A percentile compares a stretch with the other conserved stretches of the same genome.
Evolutionary conservation across 208 protist species (phyloP).

Genomic region (Crithidia brevicula): DNA sequence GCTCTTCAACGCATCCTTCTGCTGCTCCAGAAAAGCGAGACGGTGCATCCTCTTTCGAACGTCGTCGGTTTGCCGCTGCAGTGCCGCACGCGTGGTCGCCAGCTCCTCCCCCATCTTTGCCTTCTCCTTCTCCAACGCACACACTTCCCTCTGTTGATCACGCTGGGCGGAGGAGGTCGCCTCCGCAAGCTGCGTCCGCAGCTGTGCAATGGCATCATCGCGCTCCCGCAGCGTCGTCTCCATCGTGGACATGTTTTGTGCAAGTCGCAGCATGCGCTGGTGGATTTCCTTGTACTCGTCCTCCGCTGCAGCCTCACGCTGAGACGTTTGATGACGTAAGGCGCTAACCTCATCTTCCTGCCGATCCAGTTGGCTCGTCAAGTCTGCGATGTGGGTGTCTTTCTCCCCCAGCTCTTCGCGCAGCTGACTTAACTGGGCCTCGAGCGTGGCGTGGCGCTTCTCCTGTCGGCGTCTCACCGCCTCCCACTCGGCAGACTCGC

Average conservation of each 20-base stretch:
- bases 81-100: constrained; percentile 16
- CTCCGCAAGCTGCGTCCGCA: constrained; percentile 28
- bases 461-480: constrained; percentile 11
- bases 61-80: constrained; percentile 70
- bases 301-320: constrained; percentile 21
- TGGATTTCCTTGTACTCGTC: constrained; percentile 40
- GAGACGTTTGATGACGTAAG: constrained; percentile 24
- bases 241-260: constrained; percentile 35
- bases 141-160: neutral
- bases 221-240: constrained; percentile 27
- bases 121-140: constrained; percentile 22
- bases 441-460: constrained; percentile 32
- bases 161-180: neutral
- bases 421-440: constrained; percentile 28
- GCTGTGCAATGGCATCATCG: constrained; percentile 26
- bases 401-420: constrained; percentile 30
- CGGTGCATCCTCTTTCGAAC: constrained; percentile 60
- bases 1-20: constrained; percentile 28
- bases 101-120: constrained; percentile 28
- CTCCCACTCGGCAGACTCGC: constrained; percentile 17
- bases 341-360: constrained; percentile 33
- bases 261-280: constrained; percentile 28
- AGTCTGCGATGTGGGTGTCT: constrained; percentile 16
- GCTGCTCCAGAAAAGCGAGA: constrained; percentile 45
- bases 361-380: constrained; percentile 13